A percentile compares a stretch with the other conserved stretches of the same genome.
These are phyloP conservation scores for Blepharisma undulans DNA, from an alignment of 169 alveolate species.

Conservation along the genomic window DNA sequence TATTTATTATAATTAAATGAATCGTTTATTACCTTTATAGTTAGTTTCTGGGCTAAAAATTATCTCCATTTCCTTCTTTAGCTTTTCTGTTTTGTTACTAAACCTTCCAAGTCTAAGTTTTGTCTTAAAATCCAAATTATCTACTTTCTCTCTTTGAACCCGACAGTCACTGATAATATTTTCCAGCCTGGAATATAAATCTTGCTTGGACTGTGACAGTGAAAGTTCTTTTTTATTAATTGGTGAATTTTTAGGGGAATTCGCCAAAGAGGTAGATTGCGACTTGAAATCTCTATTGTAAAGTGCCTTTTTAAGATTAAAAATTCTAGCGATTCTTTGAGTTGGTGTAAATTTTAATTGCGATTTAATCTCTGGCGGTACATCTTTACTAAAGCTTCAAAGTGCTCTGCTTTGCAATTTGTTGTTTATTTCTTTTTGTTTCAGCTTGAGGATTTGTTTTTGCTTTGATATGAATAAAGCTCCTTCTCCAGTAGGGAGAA, in stretches of 20 bases:
- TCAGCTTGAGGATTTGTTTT: not conserved
- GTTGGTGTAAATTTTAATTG: not conserved
- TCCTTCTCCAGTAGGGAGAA: not conserved
- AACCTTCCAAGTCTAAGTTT: not conserved
- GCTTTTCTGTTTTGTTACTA: not conserved
- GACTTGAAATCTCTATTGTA: not conserved
- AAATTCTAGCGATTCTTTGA: not conserved
- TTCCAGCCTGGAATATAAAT: not conserved
- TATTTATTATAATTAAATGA: too few relatives aligned
- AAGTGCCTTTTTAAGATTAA: not conserved
- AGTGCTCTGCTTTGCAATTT: not conserved
- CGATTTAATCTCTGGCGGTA: not conserved
- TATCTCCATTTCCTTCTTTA: not conserved
- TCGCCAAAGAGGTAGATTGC: not conserved
- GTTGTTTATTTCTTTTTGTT: not conserved
- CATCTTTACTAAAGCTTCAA: not conserved
- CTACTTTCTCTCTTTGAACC: not conserved
- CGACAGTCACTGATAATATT: not conserved
- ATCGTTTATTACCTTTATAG: not conserved
- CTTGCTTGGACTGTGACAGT: not conserved
- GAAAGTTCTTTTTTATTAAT: not conserved
- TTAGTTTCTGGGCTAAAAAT: not conserved
- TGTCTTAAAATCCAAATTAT: not conserved
- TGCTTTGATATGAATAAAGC: not conserved
- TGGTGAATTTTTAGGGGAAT: not conserved